Evolutionary conservation across 2,329 filamentous ascomycete genomes (phyloP).

Genomic region (Aspergillus flavus): DNA sequence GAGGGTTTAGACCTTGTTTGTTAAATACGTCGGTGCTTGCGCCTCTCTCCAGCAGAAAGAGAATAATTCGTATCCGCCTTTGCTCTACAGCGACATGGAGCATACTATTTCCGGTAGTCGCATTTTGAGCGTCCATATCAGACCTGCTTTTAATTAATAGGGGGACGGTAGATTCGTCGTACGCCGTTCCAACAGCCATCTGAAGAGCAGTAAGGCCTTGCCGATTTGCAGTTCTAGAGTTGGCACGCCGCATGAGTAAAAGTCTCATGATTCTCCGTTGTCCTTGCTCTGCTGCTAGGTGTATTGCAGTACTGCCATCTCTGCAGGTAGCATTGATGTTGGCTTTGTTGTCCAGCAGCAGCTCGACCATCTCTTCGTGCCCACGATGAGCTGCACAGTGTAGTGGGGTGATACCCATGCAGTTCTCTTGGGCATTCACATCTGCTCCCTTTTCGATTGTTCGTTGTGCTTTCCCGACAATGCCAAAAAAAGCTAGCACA

Average conservation of each 20-base stretch:
- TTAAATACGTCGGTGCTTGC: slow-evolving; percentile 29
- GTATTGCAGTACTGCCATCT: slow-evolving; percentile 35
- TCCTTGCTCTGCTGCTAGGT: slow-evolving; percentile 29
- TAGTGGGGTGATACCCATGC: slow-evolving; percentile 27
- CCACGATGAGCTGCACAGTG: slow-evolving; percentile 35
- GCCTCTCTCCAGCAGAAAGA: slow-evolving; percentile 33
- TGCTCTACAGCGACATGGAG: slow-evolving; percentile 32
- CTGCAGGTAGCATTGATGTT: slow-evolving; percentile 27
- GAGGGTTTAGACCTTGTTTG: slow-evolving; percentile 28
- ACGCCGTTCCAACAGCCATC: slow-evolving; percentile 30
- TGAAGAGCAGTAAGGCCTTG: slow-evolving; percentile 29
- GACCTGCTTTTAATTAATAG: slow-evolving; percentile 31
- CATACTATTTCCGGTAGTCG: slow-evolving; percentile 28
- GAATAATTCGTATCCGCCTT: slow-evolving; percentile 28
- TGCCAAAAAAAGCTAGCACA: slow-evolving; percentile 33
- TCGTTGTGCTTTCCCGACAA: slow-evolving; percentile 26
- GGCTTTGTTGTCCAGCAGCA: slow-evolving; percentile 30
- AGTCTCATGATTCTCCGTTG: slow-evolving; percentile 31
- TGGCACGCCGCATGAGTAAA: slow-evolving; percentile 20
- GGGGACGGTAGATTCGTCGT: slow-evolving; percentile 33
- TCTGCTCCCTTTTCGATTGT: slow-evolving; percentile 29
- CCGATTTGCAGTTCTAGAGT: slow-evolving; percentile 21
- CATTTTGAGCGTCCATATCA: slow-evolving; percentile 30
- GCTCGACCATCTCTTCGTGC: slow-evolving; percentile 33
- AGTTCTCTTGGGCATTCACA: slow-evolving; percentile 29